These are phyloP conservation scores for Xylogone sp. DNA, from an alignment of 2,329 filamentous ascomycete species.

Conservation along the genomic window DNA sequence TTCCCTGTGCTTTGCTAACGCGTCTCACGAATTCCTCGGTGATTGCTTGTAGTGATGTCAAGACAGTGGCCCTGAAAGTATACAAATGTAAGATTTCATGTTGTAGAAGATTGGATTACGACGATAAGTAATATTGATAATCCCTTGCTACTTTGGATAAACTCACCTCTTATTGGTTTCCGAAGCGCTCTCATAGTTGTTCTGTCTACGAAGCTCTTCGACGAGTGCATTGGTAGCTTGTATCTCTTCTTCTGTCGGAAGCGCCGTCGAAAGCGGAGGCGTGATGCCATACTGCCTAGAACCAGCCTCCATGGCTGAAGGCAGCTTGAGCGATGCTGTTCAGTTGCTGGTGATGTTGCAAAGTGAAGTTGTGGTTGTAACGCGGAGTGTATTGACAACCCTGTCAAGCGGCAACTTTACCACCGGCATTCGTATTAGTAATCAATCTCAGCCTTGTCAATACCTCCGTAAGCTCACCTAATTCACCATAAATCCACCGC, in stretches of 20 bases:
- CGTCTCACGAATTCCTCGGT: constrained; percentile 82
- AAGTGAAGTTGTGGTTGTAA: not conserved
- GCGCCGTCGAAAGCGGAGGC: constrained; percentile 71
- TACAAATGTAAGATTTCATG: not conserved
- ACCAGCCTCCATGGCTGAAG: constrained; percentile 21
- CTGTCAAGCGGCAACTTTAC: not conserved
- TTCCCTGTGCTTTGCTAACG: constrained; percentile 54
- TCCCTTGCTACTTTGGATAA: not conserved
- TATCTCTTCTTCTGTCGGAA: constrained; percentile 75
- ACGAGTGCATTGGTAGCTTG: constrained; percentile 75
- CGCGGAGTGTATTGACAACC: not conserved
- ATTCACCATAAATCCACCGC: too few relatives aligned
- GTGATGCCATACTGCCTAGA: constrained; percentile 60
- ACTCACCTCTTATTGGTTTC: constrained; percentile 78
- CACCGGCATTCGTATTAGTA: not conserved
- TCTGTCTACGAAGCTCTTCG: constrained; percentile 79
- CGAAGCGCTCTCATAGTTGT: constrained; percentile 82
- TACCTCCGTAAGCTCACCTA: too few relatives aligned
- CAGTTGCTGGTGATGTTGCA: not conserved
- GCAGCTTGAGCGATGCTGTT: not conserved
- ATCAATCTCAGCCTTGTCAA: not conserved
- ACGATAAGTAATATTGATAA: not conserved
- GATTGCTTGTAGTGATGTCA: constrained; percentile 73
- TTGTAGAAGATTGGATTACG: constrained; percentile 1
- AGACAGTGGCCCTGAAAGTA: constrained; percentile 54